These are phyloP conservation scores for Corynespora cassiicola DNA, from an alignment of 2,329 filamentous ascomycete species.

Conservation along the genomic window DNA sequence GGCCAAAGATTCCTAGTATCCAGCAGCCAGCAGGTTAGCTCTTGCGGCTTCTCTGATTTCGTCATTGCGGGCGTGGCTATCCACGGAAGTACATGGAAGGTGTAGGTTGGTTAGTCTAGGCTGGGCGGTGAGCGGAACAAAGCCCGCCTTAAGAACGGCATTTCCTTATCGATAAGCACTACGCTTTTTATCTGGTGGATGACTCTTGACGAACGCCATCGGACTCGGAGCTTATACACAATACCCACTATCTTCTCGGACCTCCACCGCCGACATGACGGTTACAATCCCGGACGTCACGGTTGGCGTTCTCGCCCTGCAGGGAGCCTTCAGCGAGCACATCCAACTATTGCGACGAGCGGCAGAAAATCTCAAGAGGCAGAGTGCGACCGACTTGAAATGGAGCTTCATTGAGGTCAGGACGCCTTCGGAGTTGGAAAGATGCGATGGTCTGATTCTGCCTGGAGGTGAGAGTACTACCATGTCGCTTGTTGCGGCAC, in stretches of 20 bases:
- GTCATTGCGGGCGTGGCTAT: slow-evolving; percentile 24
- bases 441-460: slow-evolving; percentile 84
- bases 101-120: no score
- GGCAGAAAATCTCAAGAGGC: slow-evolving; percentile 55
- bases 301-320: slow-evolving; percentile 75
- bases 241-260: background rate
- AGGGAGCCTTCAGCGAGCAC: slow-evolving; percentile 94
- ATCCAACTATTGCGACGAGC: slow-evolving; percentile 76
- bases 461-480: slow-evolving; percentile 96
- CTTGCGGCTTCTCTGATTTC: slow-evolving; percentile 16
- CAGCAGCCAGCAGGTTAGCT: slow-evolving; percentile 56
- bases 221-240: slow-evolving; percentile 19
- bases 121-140: no score
- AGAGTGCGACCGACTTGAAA: slow-evolving; percentile 21
- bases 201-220: slow-evolving; percentile 10
- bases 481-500: slow-evolving; percentile 84
- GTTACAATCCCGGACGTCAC: slow-evolving; percentile 48
- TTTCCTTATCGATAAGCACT: slow-evolving; percentile 19
- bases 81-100: slow-evolving; percentile 21
- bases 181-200: slow-evolving; percentile 8
- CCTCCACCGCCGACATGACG: slow-evolving; percentile 25
- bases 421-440: slow-evolving; percentile 71
- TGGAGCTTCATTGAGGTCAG: slow-evolving; percentile 81
- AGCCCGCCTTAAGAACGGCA: slow-evolving; percentile 3
- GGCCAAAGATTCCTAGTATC: slow-evolving; percentile 57